Percentiles rank a stretch among this genome's conserved stretches.
phyloP scores from a whole-genome alignment of 2,329 filamentous ascomycete genomes.

The Fusarium sp. region DNA sequence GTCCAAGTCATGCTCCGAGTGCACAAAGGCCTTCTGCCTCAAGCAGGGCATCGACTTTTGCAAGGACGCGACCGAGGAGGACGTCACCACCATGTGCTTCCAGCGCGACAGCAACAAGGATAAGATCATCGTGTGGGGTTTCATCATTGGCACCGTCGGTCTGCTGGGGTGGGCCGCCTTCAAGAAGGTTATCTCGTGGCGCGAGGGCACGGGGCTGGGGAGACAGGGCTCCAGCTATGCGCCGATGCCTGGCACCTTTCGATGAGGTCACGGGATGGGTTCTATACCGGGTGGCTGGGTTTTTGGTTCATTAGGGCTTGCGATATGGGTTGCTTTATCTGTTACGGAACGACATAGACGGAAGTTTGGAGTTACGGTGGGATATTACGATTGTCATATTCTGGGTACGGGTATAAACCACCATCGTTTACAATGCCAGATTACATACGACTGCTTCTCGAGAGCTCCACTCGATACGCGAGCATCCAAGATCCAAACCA shows the following conservation, averaged over 20 bases:
- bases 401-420: slow-evolving; percentile 11
- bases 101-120: slow-evolving; percentile 79
- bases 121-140: slow-evolving; percentile 76
- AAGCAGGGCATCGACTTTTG: slow-evolving; percentile 74
- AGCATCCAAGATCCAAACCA: slow-evolving; percentile 32
- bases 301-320: background rate
- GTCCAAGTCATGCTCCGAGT: slow-evolving; percentile 70
- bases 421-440: background rate
- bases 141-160: slow-evolving; percentile 72
- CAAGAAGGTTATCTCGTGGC: slow-evolving; percentile 63
- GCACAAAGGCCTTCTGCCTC: slow-evolving; percentile 77
- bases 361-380: slow-evolving; percentile 28
- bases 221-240: slow-evolving; percentile 51
- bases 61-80: slow-evolving; percentile 73
- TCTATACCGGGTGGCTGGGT: background rate
- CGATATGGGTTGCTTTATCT: background rate
- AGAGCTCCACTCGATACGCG: slow-evolving; percentile 7
- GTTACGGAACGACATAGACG: slow-evolving; percentile 12
- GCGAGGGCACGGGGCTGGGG: slow-evolving; percentile 52
- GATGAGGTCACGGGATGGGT: slow-evolving; percentile 19
- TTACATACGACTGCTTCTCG: background rate
- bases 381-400: slow-evolving; percentile 17
- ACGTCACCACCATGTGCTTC: slow-evolving; percentile 76
- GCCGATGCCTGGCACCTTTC: slow-evolving; percentile 47
- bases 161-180: slow-evolving; percentile 73